A percentile compares a stretch with the other conserved stretches of the same genome.
These are phyloP conservation scores for Simplicillium aogashimaense DNA, from an alignment of 2,329 filamentous ascomycete genomes.

Conservation along the genomic window DNA sequence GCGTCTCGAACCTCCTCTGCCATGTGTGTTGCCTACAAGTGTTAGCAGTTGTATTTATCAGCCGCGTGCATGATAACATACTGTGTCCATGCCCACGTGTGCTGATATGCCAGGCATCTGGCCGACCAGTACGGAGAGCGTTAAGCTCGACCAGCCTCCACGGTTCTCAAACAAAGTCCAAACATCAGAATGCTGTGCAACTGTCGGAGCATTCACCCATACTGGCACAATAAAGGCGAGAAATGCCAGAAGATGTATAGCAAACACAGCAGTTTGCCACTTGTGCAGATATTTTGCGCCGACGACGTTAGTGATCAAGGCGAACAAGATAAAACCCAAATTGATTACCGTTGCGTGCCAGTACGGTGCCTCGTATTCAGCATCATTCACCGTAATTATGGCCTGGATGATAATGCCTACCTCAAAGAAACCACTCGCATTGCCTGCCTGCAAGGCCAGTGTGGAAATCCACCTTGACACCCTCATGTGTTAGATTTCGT, in stretches of 20 bases:
- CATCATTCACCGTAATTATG: slow-evolving; percentile 7
- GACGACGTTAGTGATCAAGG: slow-evolving; percentile 4
- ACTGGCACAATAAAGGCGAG: slow-evolving; percentile 7
- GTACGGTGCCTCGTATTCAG: slow-evolving; percentile 1
- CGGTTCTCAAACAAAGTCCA: slow-evolving; percentile 7
- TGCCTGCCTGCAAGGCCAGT: slow-evolving; percentile 9
- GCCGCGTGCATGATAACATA: background rate
- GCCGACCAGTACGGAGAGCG: slow-evolving; percentile 7
- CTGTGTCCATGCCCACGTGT: slow-evolving; percentile 7
- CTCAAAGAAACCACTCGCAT: slow-evolving; percentile 6
- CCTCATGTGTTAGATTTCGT: background rate
- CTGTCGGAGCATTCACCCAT: slow-evolving; percentile 7
- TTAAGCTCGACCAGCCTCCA: slow-evolving; percentile 7
- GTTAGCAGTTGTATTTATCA: background rate
- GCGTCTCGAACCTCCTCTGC: slow-evolving; percentile 9
- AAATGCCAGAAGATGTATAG: slow-evolving; percentile 5
- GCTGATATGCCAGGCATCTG: slow-evolving; percentile 7
- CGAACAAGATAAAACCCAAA: slow-evolving; percentile 4
- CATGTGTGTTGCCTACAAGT: slow-evolving; percentile 5
- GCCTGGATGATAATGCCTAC: slow-evolving; percentile 7
- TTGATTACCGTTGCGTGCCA: slow-evolving; percentile 8
- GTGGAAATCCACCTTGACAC: slow-evolving; percentile 8
- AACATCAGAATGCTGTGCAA: slow-evolving; percentile 3
- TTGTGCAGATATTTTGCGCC: slow-evolving; percentile 5
- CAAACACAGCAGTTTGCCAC: slow-evolving; percentile 9